Evolutionary conservation across 805 yeast species (phyloP).

Genomic region (Clavispora santaluciae): DNA sequence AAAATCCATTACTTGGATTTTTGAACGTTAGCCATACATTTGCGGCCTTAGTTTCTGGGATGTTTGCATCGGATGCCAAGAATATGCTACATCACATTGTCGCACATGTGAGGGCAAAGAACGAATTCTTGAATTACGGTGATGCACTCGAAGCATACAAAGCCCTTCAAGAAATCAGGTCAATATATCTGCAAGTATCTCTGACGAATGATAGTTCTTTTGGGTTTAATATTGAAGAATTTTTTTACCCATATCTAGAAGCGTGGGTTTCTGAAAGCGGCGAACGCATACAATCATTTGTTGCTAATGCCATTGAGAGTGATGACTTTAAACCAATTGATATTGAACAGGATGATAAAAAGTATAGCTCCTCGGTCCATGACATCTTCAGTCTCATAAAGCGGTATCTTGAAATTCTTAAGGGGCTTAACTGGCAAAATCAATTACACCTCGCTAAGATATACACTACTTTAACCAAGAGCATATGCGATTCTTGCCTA

Average conservation of each 20-base stretch:
- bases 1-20: constrained; percentile 55
- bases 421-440: constrained; percentile 61
- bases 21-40: constrained; percentile 48
- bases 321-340: constrained; percentile 58
- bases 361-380: constrained; percentile 56
- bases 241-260: constrained; percentile 41
- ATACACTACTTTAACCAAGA: constrained; percentile 55
- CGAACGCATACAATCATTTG: constrained; percentile 41
- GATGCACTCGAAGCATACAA: constrained; percentile 58
- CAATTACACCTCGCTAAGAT: constrained; percentile 57
- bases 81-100: constrained; percentile 48
- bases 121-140: constrained; percentile 38
- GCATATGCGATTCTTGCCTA: constrained; percentile 58
- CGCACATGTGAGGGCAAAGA: constrained; percentile 31
- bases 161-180: constrained; percentile 48
- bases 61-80: constrained; percentile 50
- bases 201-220: constrained; percentile 30
- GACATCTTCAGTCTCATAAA: constrained; percentile 64
- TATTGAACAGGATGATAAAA: constrained; percentile 32
- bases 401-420: constrained; percentile 53
- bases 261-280: constrained; percentile 43
- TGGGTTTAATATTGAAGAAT: constrained; percentile 50
- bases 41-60: constrained; percentile 45
- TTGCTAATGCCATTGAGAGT: constrained; percentile 49
- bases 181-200: constrained; percentile 45